Base-by-base conservation (phyloP, 352 stramenopile species). In the Phytophthora pisi region DNA sequence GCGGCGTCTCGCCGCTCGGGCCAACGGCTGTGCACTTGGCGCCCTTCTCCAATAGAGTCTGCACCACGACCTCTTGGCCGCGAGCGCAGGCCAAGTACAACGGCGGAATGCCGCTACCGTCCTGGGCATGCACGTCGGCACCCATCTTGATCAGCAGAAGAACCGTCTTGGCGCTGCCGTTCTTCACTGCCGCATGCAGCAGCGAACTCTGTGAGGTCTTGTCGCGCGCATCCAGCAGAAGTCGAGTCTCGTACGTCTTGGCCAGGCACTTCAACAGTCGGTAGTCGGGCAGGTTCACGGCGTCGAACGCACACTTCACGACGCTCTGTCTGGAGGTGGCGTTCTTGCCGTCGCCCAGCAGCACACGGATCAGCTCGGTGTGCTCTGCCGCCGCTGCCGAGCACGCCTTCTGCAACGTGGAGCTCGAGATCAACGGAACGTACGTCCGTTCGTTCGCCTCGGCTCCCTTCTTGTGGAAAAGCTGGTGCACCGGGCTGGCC, bases 21-120 rank as follows among this genome's bases (percentile, higher is more conserved):
- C 87, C 87, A 34, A 91, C 84, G 18, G 77, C 53, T 5, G 64
- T 68, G 56, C 78, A 86, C 57, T 71, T 74, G 7, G 85, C 85
- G 11, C 84, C 84, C 10, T 81, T 81, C 47, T 86, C 59, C 18
- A 95, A 50, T 20, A 95, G 67, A 40, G 85, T 57, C 42, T 80
- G 75, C 45, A 89, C 87, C 34, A 92, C 84, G 38, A 75, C 66
- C 24, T 76, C 77, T 54, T 89, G 77, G 20, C 87, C 87, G 15
- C 84, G 78, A n/a, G 87, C 87, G 20, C 81, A 90, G 9, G 85
- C 86, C 64, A 92, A 81, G 66, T 92, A 95, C 51, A 95, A 62
- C 38, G 87, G 77, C 16, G 84, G 77, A 77, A 95, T 91, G 28
- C 85, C 75, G 26, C 75, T 79, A 24, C 75, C 74, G 64, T 93